Evolutionary conservation across 495 filamentous ascomycete species (phyloP).

Genomic region (Talaromyces proteolyticus): DNA sequence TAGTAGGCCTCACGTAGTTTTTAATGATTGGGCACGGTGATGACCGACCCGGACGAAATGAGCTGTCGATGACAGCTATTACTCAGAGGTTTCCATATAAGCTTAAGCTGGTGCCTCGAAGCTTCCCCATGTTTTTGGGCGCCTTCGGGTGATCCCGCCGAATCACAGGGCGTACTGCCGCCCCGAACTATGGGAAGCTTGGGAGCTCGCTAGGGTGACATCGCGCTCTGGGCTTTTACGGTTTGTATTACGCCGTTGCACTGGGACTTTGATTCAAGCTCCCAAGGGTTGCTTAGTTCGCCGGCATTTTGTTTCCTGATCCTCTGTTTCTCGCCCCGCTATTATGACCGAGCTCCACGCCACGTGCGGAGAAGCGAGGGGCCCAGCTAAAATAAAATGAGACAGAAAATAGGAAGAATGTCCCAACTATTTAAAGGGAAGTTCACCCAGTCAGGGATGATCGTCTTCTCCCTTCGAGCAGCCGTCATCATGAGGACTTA

Average conservation of each 20-base stretch:
- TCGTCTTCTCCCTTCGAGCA: neutral
- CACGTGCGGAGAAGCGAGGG: neutral
- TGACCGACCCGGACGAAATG: no score
- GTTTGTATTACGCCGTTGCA: no score
- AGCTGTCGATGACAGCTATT: no score
- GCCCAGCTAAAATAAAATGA: neutral
- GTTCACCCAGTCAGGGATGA: no score
- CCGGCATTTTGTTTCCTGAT: neutral
- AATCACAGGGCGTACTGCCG: neutral
- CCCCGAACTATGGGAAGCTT: neutral
- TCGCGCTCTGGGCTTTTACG: no score
- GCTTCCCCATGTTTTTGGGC: neutral
- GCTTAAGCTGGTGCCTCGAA: no score
- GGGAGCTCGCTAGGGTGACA: conserved; percentile 3
- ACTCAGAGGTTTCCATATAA: no score
- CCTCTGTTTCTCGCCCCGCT: neutral
- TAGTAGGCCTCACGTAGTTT: no score
- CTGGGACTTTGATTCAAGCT: no score
- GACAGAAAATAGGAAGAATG: neutral
- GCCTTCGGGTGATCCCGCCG: neutral
- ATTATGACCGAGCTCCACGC: neutral
- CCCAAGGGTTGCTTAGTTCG: no score
- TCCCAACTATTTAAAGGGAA: neutral
- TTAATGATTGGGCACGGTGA: no score
- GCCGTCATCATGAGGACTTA: neutral